Evolutionary conservation across 108 stramenopile genomes (phyloP).

Genomic region (Epithemia pelagica): DNA sequence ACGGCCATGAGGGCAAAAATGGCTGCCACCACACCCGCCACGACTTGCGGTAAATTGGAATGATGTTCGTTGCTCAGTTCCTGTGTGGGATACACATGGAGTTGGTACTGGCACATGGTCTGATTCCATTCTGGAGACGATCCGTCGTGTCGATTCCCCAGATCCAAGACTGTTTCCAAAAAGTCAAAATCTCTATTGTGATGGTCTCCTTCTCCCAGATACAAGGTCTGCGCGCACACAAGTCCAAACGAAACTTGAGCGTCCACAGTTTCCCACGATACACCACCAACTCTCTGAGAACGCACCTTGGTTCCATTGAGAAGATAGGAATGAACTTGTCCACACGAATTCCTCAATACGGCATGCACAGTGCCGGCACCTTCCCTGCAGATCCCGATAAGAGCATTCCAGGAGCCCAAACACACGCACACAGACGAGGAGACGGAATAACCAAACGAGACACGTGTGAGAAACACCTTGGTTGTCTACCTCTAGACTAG

Average conservation of each 20-base stretch:
- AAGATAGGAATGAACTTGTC: constrained; percentile 29
- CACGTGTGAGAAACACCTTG: too few relatives aligned
- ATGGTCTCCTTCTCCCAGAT: constrained; percentile 6
- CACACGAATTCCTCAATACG: constrained; percentile 17
- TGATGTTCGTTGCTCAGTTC: constrained; percentile 38
- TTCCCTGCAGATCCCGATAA: constrained; percentile 1
- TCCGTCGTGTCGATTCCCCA: not conserved
- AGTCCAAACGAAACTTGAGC: too few relatives aligned
- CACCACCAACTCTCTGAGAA: not conserved
- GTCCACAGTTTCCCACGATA: too few relatives aligned
- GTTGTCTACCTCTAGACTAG: too few relatives aligned
- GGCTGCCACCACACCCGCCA: constrained; percentile 14
- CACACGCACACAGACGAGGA: not conserved
- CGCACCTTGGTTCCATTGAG: constrained; percentile 25
- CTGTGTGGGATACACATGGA: constrained; percentile 54
- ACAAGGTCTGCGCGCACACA: constrained; percentile 10
- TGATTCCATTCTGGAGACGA: not conserved
- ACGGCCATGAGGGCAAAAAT: constrained; percentile 10
- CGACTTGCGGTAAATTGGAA: constrained; percentile 26
- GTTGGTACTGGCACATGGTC: constrained; percentile 11
- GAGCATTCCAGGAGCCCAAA: too few relatives aligned
- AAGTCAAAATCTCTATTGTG: constrained; percentile 9
- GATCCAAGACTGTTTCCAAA: constrained; percentile 1
- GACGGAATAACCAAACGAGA: too few relatives aligned
- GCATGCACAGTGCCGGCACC: constrained; percentile 1